phyloP scores from a whole-genome alignment of 2,329 filamentous ascomycete species.

The Calycina marina region DNA sequence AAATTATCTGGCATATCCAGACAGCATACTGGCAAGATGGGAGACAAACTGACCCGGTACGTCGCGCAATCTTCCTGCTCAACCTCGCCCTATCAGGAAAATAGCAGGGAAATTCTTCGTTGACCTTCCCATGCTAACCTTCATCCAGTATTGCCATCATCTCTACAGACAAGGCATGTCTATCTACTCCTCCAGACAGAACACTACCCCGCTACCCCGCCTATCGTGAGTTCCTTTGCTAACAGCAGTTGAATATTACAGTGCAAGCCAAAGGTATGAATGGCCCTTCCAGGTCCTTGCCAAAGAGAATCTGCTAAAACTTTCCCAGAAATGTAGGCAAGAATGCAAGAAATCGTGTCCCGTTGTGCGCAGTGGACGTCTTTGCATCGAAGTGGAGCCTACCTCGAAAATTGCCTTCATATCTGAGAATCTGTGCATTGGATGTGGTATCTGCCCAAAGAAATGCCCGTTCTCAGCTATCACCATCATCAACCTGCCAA shows the following conservation, averaged over 20 bases:
- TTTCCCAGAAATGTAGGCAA: slow-evolving; percentile 78
- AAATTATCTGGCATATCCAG: too few relatives aligned
- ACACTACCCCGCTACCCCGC: slow-evolving; percentile 27
- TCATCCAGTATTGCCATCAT: slow-evolving; percentile 82
- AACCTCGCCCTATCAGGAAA: too few relatives aligned
- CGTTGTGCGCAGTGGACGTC: slow-evolving; percentile 91
- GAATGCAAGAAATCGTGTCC: slow-evolving; percentile 99
- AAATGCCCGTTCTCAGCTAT: slow-evolving; percentile 98
- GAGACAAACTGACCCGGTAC: slow-evolving; percentile 90
- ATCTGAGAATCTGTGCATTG: slow-evolving; percentile 88
- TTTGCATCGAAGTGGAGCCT: slow-evolving; percentile 85
- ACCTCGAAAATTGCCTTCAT: slow-evolving; percentile 95
- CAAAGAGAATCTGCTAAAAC: slow-evolving; percentile 19
- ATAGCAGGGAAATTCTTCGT: too few relatives aligned
- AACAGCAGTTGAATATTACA: slow-evolving; percentile 29
- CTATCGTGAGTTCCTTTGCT: slow-evolving; percentile 18
- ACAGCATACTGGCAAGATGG: slow-evolving; percentile 56
- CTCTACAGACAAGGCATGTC: slow-evolving; percentile 83
- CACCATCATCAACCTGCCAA: slow-evolving; percentile 99
- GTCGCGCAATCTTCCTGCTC: too few relatives aligned
- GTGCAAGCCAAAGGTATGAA: slow-evolving; percentile 72
- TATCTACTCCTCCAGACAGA: slow-evolving; percentile 18
- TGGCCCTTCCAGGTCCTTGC: slow-evolving; percentile 2
- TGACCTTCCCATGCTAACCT: slow-evolving; percentile 6
- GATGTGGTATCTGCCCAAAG: slow-evolving; percentile 98